Base-by-base conservation (phyloP, 257 asterid species). In the Nyctanthes arbortristis region DNA sequence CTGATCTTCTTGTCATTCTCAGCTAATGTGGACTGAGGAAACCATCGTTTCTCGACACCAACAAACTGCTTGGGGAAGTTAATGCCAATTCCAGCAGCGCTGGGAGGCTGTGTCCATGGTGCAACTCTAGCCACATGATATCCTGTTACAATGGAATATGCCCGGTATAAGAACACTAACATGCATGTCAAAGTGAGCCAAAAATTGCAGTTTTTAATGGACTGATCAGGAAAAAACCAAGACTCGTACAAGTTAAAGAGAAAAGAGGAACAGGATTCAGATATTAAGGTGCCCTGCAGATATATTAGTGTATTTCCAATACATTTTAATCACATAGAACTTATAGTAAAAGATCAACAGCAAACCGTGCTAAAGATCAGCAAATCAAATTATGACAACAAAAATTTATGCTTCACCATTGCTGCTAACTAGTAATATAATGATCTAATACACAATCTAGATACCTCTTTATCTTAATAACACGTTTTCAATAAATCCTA, bases 1-100 rank as follows among this genome's bases (percentile, higher is more conserved):
- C 88, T 88, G 45, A 85, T 85, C 82, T 79, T 90, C 80, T 57
- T 74, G 60, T 81, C 79, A 3, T 79, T 87, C 70, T 79, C 90
- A 28, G 84, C 56, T 7, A 81, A 16, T 8, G 88, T 69, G 39
- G 90, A 59, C 66, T 77, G 84, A 60, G 97, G 90, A 31, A 75
- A 60, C 75, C 88, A 84, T 29, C 81, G 81, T 58, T 77, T 85
- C 62, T 78, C 84, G 57, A 72, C 16, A 56, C 71, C 65, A 66
- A 69, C 28, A 65, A 77, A 70, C 20, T 20, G 84, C 27, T 58
- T 13, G 66, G 73, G 31, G 20, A 70, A 56, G 75, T 66, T 74
- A 67, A 60, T 27, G 56, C 40, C 49, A 29, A 66, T 69, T 72
- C 72, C 60, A 31, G 83, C 6, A 34, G 83, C 6, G 31, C 18